phyloP scores from a whole-genome alignment of 208 protist species.

The Trypanosoma brucei region DNA sequence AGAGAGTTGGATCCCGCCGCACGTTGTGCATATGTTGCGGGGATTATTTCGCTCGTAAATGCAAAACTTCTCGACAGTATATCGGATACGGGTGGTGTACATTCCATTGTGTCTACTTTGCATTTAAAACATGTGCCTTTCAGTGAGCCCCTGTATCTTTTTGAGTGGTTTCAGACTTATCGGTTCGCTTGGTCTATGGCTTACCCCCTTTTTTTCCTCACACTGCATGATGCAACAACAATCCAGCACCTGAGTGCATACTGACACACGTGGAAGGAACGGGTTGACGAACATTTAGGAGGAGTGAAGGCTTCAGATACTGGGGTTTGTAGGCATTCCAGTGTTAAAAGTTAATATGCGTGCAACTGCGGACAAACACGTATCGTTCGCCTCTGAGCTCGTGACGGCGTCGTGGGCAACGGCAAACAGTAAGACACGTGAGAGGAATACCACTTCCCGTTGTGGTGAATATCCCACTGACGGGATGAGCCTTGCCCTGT shows the following conservation, averaged over 20 bases:
- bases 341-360: no score
- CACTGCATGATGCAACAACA: no score
- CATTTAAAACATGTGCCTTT: not conserved
- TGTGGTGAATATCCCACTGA: not conserved
- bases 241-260: no score
- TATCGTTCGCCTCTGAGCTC: slow-evolving; percentile 15
- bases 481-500: not conserved
- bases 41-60: not conserved
- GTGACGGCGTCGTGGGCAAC: slow-evolving; percentile 13
- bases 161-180: no score
- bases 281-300: no score
- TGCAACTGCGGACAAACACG: not conserved
- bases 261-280: no score
- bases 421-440: not conserved
- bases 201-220: no score
- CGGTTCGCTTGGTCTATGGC: no score
- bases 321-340: no score
- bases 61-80: not conserved
- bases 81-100: not conserved
- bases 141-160: no score
- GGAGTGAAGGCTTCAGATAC: no score
- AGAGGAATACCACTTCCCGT: not conserved
- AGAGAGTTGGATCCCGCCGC: slow-evolving; percentile 25
- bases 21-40: slow-evolving; percentile 4
- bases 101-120: no score